phyloP scores from a whole-genome alignment of 2,329 filamentous ascomycete species.

The Didymellaceae sp. region DNA sequence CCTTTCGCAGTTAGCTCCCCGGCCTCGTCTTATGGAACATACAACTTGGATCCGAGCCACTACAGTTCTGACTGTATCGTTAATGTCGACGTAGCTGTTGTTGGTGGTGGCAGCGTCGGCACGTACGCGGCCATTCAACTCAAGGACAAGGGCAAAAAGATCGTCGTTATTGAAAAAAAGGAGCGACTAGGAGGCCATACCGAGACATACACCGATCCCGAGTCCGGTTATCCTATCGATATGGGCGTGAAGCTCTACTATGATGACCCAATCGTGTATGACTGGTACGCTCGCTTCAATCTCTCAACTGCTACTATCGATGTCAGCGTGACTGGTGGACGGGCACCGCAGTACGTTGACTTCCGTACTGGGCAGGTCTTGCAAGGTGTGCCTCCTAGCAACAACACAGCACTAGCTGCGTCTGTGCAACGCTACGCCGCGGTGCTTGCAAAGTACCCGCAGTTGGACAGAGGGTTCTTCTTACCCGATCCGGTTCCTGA shows the following conservation, averaged over 20 bases:
- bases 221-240: slow-evolving; percentile 40
- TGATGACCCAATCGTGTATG: slow-evolving; percentile 49
- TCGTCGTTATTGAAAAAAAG: slow-evolving; percentile 44
- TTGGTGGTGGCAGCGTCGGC: background rate
- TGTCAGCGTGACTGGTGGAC: background rate
- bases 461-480: slow-evolving; percentile 51
- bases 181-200: slow-evolving; percentile 56
- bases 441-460: slow-evolving; percentile 28
- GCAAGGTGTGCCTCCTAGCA: slow-evolving; percentile 1
- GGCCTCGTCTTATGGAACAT: background rate
- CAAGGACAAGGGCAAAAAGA: background rate
- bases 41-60: background rate
- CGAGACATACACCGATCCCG: slow-evolving; percentile 53
- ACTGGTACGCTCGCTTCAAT: slow-evolving; percentile 28
- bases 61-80: background rate
- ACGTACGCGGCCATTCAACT: background rate
- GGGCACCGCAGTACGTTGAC: slow-evolving; percentile 28
- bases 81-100: background rate
- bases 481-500: slow-evolving; percentile 54
- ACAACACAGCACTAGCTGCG: slow-evolving; percentile 7
- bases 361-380: slow-evolving; percentile 36
- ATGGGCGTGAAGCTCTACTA: slow-evolving; percentile 48
- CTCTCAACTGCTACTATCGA: background rate
- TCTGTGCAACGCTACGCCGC: slow-evolving; percentile 31
- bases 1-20: no score